Evolutionary conservation across 1,284 basidiomycete genomes (phyloP), one percentile per base, ranked within the genome.

Genomic region (Neolentinus lepideus): DNA sequence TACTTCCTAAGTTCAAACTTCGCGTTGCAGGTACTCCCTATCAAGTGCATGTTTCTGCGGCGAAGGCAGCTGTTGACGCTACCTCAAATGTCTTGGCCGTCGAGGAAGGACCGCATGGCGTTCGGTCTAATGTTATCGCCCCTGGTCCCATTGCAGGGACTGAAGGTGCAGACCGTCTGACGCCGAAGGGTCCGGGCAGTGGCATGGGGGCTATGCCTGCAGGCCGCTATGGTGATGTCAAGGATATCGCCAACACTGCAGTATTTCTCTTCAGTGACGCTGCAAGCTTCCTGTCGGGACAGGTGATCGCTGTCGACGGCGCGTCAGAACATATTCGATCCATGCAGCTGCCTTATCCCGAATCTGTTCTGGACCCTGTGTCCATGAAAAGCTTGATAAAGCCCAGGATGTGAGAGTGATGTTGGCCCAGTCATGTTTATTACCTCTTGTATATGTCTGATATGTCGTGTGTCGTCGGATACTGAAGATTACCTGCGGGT

Each of bases 11-110:
- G 45, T 9, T 31, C 31, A 19, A 54, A 56, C 21, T 50, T 31
- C 24, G 51, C 52, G 46, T 6, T 53, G 50, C 66, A 88, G 90
- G 76, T 11, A 85, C 88, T n/a, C 90, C 92, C 0, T 94, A 87
- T 69, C 95, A 98, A 71, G 90, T 84, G 2, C 95, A 98, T 65
- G 92, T 96, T 6, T 92, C 90, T 22, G 93, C 95, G 12, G 96
- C 96, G 21, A 98, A 98, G 72, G 95, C 95, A 0, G 96, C 84
- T 9, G 84, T 98, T 33, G 95, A 99, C 66, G 93, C 94, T 0
- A 73, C 95, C 3, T 90, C 86, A 55, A 76, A 82, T 9, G 92
- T 92, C 1, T 73, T 98, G 22, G 94, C 95, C 0, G 84, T 97
- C 12, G 95, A 98, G 70, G 92, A 97, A 74, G 95, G 94, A 1